A percentile compares a stretch with the other conserved stretches of the same genome.
phyloP scores from a whole-genome alignment of 306 rosid species.

The Quercus variabilis region DNA sequence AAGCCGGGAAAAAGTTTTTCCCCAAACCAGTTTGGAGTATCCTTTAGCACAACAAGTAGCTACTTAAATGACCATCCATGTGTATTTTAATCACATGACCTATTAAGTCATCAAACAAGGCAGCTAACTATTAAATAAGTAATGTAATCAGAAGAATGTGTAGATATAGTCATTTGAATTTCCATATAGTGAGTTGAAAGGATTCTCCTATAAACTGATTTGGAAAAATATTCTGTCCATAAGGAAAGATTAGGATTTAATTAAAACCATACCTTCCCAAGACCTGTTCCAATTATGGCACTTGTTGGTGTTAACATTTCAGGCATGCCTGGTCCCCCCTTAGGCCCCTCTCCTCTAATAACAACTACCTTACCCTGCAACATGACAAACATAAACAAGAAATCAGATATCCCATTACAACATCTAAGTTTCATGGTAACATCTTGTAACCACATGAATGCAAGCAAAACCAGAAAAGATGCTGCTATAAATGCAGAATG shows the following conservation, averaged over 20 bases:
- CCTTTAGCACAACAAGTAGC: too few species aligned
- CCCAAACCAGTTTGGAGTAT: too few species aligned
- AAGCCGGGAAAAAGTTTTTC: neutral
- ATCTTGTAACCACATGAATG: neutral
- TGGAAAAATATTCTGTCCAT: neutral
- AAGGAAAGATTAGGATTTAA: conserved; percentile 14
- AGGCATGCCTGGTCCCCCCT: conserved; percentile 99
- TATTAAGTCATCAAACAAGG: too few species aligned
- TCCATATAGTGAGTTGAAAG: too few species aligned
- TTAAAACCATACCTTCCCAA: conserved; percentile 64
- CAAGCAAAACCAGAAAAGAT: conserved; percentile 9
- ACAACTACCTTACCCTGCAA: conserved; percentile 79
- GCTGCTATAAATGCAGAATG: neutral
- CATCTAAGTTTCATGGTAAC: conserved; percentile 1
- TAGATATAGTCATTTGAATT: too few species aligned
- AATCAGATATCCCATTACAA: neutral
- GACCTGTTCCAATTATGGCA: conserved; percentile 98
- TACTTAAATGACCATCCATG: too few species aligned
- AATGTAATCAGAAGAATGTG: too few species aligned
- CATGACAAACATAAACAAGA: conserved; percentile 8
- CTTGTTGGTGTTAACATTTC: conserved; percentile 98
- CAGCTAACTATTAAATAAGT: too few species aligned
- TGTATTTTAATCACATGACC: too few species aligned
- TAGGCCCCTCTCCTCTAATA: conserved; percentile 94
- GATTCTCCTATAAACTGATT: too few species aligned